A percentile compares a stretch with the other conserved stretches of the same genome.
Conservation (phyloP, 768 basidiomycete genomes). For the Leccinum pellstonianum region DNA sequence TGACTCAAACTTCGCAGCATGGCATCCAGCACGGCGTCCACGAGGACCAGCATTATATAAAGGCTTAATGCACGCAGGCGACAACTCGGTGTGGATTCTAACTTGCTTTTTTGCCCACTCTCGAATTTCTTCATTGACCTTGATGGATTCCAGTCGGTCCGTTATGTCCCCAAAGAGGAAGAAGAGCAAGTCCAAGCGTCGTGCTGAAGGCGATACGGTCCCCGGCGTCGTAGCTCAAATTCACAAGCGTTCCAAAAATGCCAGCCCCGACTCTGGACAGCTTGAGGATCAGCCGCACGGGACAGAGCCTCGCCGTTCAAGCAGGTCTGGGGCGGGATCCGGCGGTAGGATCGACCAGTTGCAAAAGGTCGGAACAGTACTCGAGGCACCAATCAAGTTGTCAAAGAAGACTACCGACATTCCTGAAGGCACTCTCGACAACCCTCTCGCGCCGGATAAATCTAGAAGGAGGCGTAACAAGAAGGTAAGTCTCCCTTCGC, state of each 20-base stretch:
- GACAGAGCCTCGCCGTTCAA: not conserved
- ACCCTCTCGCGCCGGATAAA: not conserved
- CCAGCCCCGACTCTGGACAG: not conserved
- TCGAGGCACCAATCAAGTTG: not conserved
- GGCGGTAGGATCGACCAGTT: not conserved
- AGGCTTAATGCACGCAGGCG: no score
- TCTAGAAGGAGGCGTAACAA: not conserved
- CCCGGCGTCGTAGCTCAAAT: not conserved
- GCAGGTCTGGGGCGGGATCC: not conserved
- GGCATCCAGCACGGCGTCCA: no score
- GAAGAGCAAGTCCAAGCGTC: not conserved
- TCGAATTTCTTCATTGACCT: no score
- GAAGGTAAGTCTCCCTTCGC: not conserved
- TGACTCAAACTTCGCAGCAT: no score
- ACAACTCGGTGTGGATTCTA: no score
- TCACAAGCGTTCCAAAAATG: not conserved
- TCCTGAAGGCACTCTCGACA: not conserved
- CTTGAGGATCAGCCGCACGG: not conserved
- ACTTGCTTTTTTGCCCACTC: no score
- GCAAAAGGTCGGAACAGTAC: not conserved
- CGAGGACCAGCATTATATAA: no score
- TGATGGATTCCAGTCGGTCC: no score
- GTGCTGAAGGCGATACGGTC: not conserved
- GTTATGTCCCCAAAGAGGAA: not conserved
- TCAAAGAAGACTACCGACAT: not conserved